Percentiles rank a stretch among this genome's conserved stretches.
Evolutionary conservation across 208 protist genomes (phyloP).

Genomic region (Leishmania braziliensis): DNA sequence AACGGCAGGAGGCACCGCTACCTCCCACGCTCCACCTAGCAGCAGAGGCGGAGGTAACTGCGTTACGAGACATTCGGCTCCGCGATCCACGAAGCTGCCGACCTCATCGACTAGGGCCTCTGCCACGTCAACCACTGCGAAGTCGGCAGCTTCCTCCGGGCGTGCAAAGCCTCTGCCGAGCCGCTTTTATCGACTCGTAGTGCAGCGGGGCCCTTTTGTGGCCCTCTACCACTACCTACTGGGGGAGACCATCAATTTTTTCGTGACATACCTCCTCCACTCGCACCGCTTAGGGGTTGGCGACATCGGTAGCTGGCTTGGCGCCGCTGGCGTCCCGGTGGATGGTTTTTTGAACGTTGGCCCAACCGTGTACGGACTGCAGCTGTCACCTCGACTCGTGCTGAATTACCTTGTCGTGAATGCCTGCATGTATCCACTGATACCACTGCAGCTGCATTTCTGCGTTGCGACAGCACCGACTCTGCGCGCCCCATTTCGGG

Average conservation of each 20-base stretch:
- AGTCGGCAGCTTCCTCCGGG: not conserved
- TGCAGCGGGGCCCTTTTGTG: constrained; percentile 54
- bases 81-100: not conserved
- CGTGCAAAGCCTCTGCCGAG: constrained; percentile 44
- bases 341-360: constrained; percentile 50
- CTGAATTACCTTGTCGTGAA: constrained; percentile 77
- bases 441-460: constrained; percentile 49
- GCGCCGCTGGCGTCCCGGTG: constrained; percentile 13
- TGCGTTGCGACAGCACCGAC: constrained; percentile 45
- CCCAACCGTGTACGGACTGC: constrained; percentile 44
- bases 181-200: constrained; percentile 71
- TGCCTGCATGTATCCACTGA: constrained; percentile 54
- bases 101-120: not conserved
- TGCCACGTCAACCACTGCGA: not conserved
- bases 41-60: not conserved
- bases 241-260: constrained; percentile 63
- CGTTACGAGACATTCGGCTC: not conserved
- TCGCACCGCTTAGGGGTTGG: constrained; percentile 52
- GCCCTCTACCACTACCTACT: constrained; percentile 67
- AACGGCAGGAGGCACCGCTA: not conserved
- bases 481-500: constrained; percentile 14
- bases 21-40: not conserved
- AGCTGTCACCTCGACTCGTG: constrained; percentile 59
- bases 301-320: constrained; percentile 54
- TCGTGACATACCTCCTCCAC: constrained; percentile 62